Conservation (phyloP, 108 stramenopile genomes). For the Skeletonema potamos region DNA sequence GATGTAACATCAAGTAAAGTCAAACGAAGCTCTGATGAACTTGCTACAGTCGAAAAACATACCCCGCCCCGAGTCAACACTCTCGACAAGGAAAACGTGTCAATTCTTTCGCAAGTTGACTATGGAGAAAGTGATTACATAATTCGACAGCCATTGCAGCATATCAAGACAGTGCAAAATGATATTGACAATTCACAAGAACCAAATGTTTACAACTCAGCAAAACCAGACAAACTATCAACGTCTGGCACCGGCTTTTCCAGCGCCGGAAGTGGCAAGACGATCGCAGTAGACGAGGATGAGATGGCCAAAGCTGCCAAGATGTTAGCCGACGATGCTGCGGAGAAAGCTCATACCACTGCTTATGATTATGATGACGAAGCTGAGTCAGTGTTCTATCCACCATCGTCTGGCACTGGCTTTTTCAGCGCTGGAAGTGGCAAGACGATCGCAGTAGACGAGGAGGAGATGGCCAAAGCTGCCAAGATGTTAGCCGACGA, state of each 20-base stretch:
- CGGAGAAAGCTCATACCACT: too few species aligned
- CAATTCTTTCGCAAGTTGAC: not conserved
- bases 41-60: not conserved
- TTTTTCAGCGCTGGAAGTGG: conserved; percentile 13
- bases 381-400: not conserved
- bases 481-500: not conserved
- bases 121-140: not conserved
- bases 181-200: not conserved
- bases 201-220: not conserved
- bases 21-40: not conserved
- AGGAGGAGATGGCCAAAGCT: conserved; percentile 26
- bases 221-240: too few species aligned
- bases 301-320: conserved; percentile 17
- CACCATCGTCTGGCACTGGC: not conserved
- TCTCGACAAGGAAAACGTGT: not conserved
- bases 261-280: conserved; percentile 27
- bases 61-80: not conserved
- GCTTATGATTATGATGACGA: too few species aligned
- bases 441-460: conserved; percentile 19
- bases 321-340: not conserved
- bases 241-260: not conserved
- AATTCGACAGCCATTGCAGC: not conserved
- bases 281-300: conserved; percentile 32
- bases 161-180: not conserved
- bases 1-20: not conserved